A percentile compares a stretch with the other conserved stretches of the same genome.
phyloP scores from a whole-genome alignment of 257 asterid species.

The Rauvolfia tetraphylla region DNA sequence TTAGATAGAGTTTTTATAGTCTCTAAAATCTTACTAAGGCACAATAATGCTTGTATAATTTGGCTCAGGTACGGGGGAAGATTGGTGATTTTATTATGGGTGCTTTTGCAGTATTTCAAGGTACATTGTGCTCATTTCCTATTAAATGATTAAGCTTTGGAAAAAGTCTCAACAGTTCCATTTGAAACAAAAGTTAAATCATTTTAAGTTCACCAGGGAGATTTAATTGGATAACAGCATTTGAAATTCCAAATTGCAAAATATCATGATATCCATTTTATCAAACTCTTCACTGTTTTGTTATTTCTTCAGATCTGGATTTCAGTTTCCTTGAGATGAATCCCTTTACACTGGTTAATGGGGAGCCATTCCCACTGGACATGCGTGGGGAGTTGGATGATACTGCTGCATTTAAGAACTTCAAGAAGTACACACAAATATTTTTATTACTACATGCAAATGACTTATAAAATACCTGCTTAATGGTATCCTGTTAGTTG shows the following conservation, averaged over 20 bases:
- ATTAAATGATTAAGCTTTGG: slow-evolving; percentile 6
- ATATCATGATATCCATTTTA: not conserved
- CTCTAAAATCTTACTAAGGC: not conserved
- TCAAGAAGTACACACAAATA: slow-evolving; percentile 55
- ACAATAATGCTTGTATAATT: slow-evolving; percentile 4
- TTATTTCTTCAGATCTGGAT: slow-evolving; percentile 59
- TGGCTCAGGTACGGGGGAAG: slow-evolving; percentile 72
- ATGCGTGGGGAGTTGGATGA: slow-evolving; percentile 98
- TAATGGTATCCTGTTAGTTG: slow-evolving; percentile 4
- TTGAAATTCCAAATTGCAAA: not conserved
- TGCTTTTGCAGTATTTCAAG: slow-evolving; percentile 76
- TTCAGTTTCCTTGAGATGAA: slow-evolving; percentile 94
- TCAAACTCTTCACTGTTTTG: not conserved
- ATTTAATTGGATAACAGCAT: not conserved
- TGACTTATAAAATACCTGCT: slow-evolving; percentile 9
- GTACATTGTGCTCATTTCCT: slow-evolving; percentile 30
- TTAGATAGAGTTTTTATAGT: not conserved
- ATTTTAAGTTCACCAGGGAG: not conserved
- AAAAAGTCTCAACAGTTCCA: not conserved
- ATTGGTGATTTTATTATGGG: slow-evolving; percentile 66
- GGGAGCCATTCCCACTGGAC: slow-evolving; percentile 80
- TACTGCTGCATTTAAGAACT: slow-evolving; percentile 90
- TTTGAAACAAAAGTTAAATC: not conserved
- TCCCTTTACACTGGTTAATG: slow-evolving; percentile 78
- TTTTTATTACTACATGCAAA: slow-evolving; percentile 11